Percentiles rank a stretch among this genome's conserved stretches.
These are phyloP conservation scores for Pseudognaphalium luteoalbum DNA, from an alignment of 129 eudicot genomes.

Conservation along the genomic window DNA sequence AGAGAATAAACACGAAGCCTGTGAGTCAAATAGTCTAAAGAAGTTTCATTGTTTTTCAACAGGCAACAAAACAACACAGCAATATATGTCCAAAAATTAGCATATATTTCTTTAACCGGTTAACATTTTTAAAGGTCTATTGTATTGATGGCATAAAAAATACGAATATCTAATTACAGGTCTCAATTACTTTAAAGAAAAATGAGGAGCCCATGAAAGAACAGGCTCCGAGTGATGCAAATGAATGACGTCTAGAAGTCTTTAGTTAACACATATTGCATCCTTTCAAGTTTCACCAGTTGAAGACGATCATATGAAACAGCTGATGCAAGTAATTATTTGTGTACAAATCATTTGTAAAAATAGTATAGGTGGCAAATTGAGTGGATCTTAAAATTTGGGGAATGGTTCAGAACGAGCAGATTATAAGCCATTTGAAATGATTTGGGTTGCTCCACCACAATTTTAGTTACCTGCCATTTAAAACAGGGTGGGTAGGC, in stretches of 20 bases:
- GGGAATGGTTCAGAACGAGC: too few species aligned
- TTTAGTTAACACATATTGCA: not conserved
- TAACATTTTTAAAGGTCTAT: not conserved
- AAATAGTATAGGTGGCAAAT: too few species aligned
- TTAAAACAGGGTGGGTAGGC: too few species aligned
- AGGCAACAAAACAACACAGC: not conserved
- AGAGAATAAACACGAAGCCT: not conserved
- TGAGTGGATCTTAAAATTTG: too few species aligned
- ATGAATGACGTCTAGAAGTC: not conserved
- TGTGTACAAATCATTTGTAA: too few species aligned
- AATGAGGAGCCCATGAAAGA: not conserved
- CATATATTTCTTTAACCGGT: not conserved
- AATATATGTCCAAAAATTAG: not conserved
- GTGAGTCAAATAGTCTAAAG: not conserved
- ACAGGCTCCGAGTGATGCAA: not conserved
- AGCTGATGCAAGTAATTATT: too few species aligned
- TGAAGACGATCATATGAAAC: too few species aligned
- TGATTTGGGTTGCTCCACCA: too few species aligned
- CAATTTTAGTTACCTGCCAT: too few species aligned
- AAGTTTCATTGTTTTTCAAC: not conserved
- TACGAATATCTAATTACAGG: not conserved
- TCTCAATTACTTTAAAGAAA: not conserved
- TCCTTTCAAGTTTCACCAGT: too few species aligned
- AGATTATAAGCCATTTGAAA: too few species aligned
- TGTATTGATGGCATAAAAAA: not conserved